Base-by-base conservation (phyloP, 176 grass and related monocot species). In the Eleusine coracana region DNA sequence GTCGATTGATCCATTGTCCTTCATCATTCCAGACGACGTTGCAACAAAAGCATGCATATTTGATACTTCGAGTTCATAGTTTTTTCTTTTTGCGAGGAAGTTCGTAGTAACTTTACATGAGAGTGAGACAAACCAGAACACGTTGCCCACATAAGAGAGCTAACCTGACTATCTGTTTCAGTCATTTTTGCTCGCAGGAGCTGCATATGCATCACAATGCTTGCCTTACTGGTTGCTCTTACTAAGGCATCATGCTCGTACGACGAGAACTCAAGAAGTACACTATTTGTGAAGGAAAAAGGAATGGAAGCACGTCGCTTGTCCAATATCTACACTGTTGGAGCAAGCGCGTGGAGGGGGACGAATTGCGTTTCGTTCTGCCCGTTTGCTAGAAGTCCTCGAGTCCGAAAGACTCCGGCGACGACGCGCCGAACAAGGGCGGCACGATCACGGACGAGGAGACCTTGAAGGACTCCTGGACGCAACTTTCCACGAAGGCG, bases 391-490 rank as follows among this genome's bases (percentile, higher is more conserved):
- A 88, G 29, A 78, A 86, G 61, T 74, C 83, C 7, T 86, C 78
- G 9, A 70, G 44, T n/a, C 6, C 71, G 15, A 79, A 70, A 7
- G 73, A 44, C 68, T 80, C 67, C 56, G 80, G 16, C 4, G 55
- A 69, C 39, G 65, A 39, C 14, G 66, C 67, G 67, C 73, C 62
- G 20, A 94, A 94, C 13, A 80, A 64, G 56, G 86, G 71, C 54
- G 92, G 88, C 80, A 90, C 86, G 77, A 94, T 84, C 61, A 94
- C n/a, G 10, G 92, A 94, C 31, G 88, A 94, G 20, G 88, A 86
- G 29, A 94, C 92, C 66, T 62, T 91, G 51, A 90, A 81, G 41
- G 74, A 11, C 44, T 70, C 86, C 44, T 58, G 66, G 38, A 21
- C 31, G 16, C 4, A 11, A 4, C 46, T 55, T 59, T 75, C 73